Evolutionary conservation across 371 early-diverging fungal genomes (phyloP), one percentile per base, ranked within the genome.

Genomic region (Mycotypha africana): DNA sequence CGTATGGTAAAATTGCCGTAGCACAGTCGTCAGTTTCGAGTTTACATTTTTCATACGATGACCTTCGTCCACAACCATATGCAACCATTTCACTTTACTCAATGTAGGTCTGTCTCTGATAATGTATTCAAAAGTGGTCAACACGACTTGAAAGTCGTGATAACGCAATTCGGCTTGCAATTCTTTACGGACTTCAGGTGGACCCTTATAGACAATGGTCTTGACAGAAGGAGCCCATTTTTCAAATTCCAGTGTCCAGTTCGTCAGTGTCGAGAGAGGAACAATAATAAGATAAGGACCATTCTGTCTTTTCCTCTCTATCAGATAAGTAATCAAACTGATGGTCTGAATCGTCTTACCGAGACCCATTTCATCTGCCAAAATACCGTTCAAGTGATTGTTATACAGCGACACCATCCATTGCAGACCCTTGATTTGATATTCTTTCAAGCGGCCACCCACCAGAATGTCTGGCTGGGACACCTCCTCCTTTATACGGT

Each of bases 281-380:
- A 95, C 92, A 52, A 95, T 86, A 46, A 99, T 85, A 37, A 99
- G 64, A 57, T 81, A 97, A 10, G 99, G 99, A 4, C 97, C 97
- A 45, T 81, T 78, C 58, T 92, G 92, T 55, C 82, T 79, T 73
- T 95, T 95, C 51, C 74, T 78, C 51, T 96, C 97, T 48, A 95
- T 89, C 50, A 98, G 65, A 57, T 91, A 92, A 23, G 94, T 89
- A 35, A 99, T 84, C 43, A 99, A 76, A 42, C 98, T 92, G 38
- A 99, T 94, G 1, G 99, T 97, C 65, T 99, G 99, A 44, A 99
- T 91, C 1, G 96, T 95, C 67, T 96, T 94, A 37, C 95, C 96
- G 15, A 97, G 70, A 40, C 96, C 95, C 99, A 98, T 99, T 74
- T 98, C 98, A 71, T 98, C 99, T 2, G 98, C 97, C 55, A 99